Evolutionary conservation across 1,284 basidiomycete genomes (phyloP).

Genomic region (Mrakiaceae sp.): DNA sequence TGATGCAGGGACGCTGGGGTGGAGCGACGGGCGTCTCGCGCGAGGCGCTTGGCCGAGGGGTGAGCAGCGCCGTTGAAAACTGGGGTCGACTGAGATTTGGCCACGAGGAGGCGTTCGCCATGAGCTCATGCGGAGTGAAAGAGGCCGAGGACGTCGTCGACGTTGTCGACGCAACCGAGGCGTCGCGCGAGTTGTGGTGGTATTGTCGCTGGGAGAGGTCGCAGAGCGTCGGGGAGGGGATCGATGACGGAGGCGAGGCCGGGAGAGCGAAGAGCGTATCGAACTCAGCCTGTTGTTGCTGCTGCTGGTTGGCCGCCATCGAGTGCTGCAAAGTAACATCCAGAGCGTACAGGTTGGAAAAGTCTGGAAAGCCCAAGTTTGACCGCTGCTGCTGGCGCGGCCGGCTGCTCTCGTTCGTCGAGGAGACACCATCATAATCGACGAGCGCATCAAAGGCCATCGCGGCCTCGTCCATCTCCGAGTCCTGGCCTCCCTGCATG

Average conservation of each 20-base stretch:
- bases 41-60: too few species aligned
- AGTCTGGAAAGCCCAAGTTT: too few species aligned
- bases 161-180: background rate
- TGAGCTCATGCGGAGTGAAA: too few species aligned
- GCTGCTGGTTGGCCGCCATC: too few species aligned
- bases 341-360: too few species aligned
- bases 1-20: constrained; percentile 31
- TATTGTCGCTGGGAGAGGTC: constrained; percentile 16
- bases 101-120: too few species aligned
- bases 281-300: background rate
- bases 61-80: too few species aligned
- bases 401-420: background rate
- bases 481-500: background rate
- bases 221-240: constrained; percentile 12
- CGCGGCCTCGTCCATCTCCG: background rate
- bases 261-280: constrained; percentile 9
- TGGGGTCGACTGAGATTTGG: too few species aligned
- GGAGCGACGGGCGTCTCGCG: constrained; percentile 13
- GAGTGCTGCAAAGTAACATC: too few species aligned
- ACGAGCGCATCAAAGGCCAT: constrained; percentile 14
- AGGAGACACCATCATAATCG: constrained; percentile 8
- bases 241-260: constrained; percentile 9
- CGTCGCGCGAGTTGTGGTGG: constrained; percentile 15
- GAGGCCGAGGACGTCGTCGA: background rate
- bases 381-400: background rate